phyloP scores from a whole-genome alignment of 768 basidiomycete species.

The Boletellus sp. region DNA sequence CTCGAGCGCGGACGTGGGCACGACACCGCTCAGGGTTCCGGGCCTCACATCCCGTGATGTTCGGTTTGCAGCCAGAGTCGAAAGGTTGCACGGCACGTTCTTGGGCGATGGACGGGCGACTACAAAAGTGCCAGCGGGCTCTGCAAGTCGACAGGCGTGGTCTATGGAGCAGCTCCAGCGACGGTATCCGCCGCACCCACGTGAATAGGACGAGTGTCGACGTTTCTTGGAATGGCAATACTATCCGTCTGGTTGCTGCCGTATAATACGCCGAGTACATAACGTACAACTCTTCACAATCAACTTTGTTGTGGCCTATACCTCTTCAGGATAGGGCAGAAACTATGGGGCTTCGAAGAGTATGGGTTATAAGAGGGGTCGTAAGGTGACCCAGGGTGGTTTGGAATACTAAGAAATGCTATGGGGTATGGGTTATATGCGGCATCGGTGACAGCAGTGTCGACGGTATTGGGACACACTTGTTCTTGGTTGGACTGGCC shows the following conservation, averaged over 20 bases:
- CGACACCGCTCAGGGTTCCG: slow-evolving; percentile 22
- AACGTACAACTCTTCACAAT: slow-evolving; percentile 7
- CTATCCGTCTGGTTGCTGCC: background rate
- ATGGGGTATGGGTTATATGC: too few species aligned
- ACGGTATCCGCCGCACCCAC: slow-evolving; percentile 14
- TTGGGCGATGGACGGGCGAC: slow-evolving; percentile 19
- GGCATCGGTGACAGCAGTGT: too few species aligned
- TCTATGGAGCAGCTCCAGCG: slow-evolving; percentile 24
- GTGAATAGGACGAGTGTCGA: background rate
- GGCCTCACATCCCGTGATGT: slow-evolving; percentile 52
- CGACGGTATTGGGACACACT: background rate
- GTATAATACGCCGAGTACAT: slow-evolving; percentile 3
- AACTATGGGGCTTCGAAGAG: too few species aligned
- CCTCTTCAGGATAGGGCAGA: too few species aligned
- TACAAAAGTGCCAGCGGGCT: slow-evolving; percentile 17
- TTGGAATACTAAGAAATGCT: too few species aligned
- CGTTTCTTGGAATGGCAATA: background rate
- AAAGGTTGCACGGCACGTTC: slow-evolving; percentile 31
- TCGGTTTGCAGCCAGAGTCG: slow-evolving; percentile 44
- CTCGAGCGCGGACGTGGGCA: slow-evolving; percentile 6
- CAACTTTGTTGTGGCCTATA: too few species aligned
- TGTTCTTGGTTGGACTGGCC: background rate
- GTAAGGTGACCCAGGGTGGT: too few species aligned
- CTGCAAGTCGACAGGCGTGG: slow-evolving; percentile 12
- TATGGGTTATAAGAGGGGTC: too few species aligned